Base-by-base conservation (phyloP, 2,329 filamentous ascomycete genomes). In the Colletotrichum filicis region DNA sequence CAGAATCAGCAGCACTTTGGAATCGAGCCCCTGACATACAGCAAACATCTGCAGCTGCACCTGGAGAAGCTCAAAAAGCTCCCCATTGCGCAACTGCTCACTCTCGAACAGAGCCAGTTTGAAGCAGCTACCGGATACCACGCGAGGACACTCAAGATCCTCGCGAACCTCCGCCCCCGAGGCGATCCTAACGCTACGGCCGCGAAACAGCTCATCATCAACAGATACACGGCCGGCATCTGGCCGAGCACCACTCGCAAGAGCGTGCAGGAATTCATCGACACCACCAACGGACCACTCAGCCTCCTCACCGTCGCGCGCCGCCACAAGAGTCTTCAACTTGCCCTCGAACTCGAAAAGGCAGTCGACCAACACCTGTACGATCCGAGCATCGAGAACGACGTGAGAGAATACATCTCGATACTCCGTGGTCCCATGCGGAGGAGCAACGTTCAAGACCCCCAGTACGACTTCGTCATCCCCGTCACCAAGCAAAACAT, bases 211-310 rank as follows among this genome's bases (percentile, higher is more conserved):
- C 49, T 81, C 5, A 75, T 87, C 1, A 76, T 86, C 22, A 70
- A 76, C 14, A 84, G 84, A 49, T 92, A 92, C 74, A 82, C 90
- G 35, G 76, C 81, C 2, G 91, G 91, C 14, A 88, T 92, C 61
- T 79, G 81, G 49, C 82, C 85, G 57, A 79, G 82, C 58, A 79
- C 84, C 1, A 82, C 90, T 42, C 85, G 87, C n/a, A 26, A n/a
- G 16, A 30, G 67, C 12, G 62, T 75, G 5, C 26, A 37, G 11
- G 69, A 73, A 9, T 75, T 75, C 28, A 66, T 75, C 19, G 46
- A 65, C 16, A 55, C n/a, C 12, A 71, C 75, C 1, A 75, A 76
- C 19, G 75, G 74, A 9, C 66, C 68, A 16, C 74, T 77, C 4
- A 80, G 76, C 14, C 77, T 91, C 19, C 81, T 80, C 22, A 83